Conservation (phyloP, 176 grass and related monocot genomes). For the Echinochloa phyllopogon region DNA sequence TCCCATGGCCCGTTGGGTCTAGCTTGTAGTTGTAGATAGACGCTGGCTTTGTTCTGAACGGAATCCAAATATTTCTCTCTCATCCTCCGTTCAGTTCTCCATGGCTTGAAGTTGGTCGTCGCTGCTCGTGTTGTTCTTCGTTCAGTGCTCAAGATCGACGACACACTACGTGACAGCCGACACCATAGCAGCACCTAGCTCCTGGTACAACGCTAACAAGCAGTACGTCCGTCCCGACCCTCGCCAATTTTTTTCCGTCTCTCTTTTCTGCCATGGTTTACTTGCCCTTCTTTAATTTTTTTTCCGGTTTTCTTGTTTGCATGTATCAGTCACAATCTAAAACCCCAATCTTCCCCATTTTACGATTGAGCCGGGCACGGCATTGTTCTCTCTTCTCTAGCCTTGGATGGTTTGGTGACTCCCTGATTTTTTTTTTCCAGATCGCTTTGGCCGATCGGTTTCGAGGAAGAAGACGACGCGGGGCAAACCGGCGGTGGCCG, state of each 20-base stretch:
- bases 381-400: neutral
- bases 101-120: neutral
- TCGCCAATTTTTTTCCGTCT: neutral
- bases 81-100: neutral
- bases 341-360: too few relatives aligned
- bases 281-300: neutral
- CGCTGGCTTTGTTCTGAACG: neutral
- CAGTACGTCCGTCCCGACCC: too few relatives aligned
- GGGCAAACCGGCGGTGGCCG: neutral
- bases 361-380: neutral
- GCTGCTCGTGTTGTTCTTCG: neutral
- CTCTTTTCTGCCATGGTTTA: neutral
- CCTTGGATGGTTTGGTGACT: neutral
- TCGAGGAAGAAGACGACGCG: neutral
- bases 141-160: constrained; percentile 5
- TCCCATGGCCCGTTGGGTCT: neutral
- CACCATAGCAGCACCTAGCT: neutral
- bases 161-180: neutral
- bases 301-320: neutral
- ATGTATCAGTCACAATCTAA: neutral
- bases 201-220: neutral
- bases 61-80: neutral
- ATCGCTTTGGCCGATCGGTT: neutral
- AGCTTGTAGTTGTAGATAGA: neutral
- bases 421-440: neutral